Conservation (phyloP, 1,284 basidiomycete genomes). For the Sphaerobolus stellatus region DNA sequence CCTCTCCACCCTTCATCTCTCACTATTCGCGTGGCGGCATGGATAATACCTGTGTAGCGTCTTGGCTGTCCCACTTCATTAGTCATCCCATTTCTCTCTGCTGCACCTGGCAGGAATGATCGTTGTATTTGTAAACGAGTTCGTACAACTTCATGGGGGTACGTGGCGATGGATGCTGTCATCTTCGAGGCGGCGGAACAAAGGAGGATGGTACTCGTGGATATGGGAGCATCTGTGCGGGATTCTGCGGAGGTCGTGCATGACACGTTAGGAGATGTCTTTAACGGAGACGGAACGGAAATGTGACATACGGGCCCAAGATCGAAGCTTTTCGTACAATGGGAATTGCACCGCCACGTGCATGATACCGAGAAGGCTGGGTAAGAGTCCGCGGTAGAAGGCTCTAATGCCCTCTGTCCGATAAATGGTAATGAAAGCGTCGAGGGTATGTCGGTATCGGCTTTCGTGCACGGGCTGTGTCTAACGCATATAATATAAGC, state of each 20-base stretch:
- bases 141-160: slow-evolving; percentile 94
- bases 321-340: slow-evolving; percentile 89
- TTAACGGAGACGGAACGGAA: too few relatives aligned
- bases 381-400: slow-evolving; percentile 90
- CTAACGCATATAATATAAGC: slow-evolving; percentile 37
- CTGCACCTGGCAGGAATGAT: slow-evolving; percentile 51
- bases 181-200: slow-evolving; percentile 92
- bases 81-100: too few relatives aligned
- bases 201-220: slow-evolving; percentile 70
- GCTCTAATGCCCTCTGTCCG: slow-evolving; percentile 78
- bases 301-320: slow-evolving; percentile 68
- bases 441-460: slow-evolving; percentile 82
- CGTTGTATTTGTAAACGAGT: slow-evolving; percentile 87
- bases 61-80: slow-evolving; percentile 16
- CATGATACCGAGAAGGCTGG: slow-evolving; percentile 84
- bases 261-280: slow-evolving; percentile 11
- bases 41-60: slow-evolving; percentile 62
- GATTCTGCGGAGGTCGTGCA: slow-evolving; percentile 40
- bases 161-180: slow-evolving; percentile 90
- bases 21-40: slow-evolving; percentile 73
- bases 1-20: slow-evolving; percentile 81
- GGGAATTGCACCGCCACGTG: slow-evolving; percentile 97
- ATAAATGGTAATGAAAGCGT: slow-evolving; percentile 86
- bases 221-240: slow-evolving; percentile 56
- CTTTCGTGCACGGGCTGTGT: slow-evolving; percentile 74